Conservation (phyloP, 176 grass and related monocot genomes). For the Coix lacrymajobi region DNA sequence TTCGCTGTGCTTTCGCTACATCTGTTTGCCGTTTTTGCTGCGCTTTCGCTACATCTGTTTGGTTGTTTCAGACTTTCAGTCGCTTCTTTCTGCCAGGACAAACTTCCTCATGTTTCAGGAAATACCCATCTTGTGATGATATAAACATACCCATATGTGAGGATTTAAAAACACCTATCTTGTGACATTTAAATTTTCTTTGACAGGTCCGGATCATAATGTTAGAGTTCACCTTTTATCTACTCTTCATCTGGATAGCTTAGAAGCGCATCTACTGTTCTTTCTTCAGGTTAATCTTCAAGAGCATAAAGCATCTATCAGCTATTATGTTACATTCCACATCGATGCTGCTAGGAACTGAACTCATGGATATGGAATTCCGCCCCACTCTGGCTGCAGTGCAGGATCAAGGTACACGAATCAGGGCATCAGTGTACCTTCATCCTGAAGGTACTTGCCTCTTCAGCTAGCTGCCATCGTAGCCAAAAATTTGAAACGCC, state of each 20-base stretch:
- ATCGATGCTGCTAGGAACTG: background rate
- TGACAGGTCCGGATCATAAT: background rate
- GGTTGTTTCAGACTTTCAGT: too few relatives aligned
- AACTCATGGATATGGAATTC: background rate
- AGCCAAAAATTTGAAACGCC: too few relatives aligned
- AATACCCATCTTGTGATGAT: background rate
- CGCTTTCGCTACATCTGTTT: background rate
- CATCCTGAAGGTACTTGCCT: too few relatives aligned
- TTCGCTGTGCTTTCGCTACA: too few relatives aligned
- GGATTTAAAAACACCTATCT: too few relatives aligned
- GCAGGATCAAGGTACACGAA: background rate
- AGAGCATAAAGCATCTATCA: too few relatives aligned
- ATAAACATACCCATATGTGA: too few relatives aligned
- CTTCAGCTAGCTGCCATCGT: too few relatives aligned
- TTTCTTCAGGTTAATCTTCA: background rate
- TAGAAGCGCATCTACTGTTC: background rate
- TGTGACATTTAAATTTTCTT: background rate
- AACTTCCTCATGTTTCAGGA: background rate
- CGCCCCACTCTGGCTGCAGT: background rate
- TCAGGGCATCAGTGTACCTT: background rate
- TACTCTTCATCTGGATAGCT: background rate
- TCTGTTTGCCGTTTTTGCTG: background rate
- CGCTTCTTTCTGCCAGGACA: background rate
- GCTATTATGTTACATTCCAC: background rate
- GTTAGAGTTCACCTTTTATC: background rate